These are phyloP conservation scores for Tetracladium marchalianum DNA, from an alignment of 495 filamentous ascomycete genomes.

Conservation along the genomic window DNA sequence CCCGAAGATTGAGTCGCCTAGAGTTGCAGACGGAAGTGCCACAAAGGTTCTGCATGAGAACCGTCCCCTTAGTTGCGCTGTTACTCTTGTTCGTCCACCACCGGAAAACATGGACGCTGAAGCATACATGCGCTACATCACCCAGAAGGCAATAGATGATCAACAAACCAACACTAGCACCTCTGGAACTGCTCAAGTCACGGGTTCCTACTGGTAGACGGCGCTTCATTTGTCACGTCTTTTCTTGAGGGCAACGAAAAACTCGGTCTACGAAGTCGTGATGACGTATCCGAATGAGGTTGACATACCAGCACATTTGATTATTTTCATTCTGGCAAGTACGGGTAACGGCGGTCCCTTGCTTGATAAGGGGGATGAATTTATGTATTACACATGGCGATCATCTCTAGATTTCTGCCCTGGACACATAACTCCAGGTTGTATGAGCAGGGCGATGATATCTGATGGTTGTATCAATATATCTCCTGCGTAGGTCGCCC, in stretches of 20 bases:
- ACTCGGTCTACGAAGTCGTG: too few relatives aligned
- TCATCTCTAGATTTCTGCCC: too few relatives aligned
- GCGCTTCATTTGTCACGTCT: not conserved
- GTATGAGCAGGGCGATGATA: too few relatives aligned
- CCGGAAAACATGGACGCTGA: constrained; percentile 7
- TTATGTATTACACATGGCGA: too few relatives aligned
- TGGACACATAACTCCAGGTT: too few relatives aligned
- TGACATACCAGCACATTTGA: too few relatives aligned
- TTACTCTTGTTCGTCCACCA: not conserved
- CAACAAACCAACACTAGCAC: constrained; percentile 9
- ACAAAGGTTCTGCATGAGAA: constrained; percentile 1
- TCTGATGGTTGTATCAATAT: too few relatives aligned
- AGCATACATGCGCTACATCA: constrained; percentile 11
- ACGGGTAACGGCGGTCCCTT: too few relatives aligned
- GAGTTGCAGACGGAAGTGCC: not conserved
- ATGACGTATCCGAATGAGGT: too few relatives aligned
- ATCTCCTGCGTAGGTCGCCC: too few relatives aligned
- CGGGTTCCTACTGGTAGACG: constrained; percentile 11
- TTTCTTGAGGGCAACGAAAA: not conserved
- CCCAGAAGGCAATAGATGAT: constrained; percentile 9
- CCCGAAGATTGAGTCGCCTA: constrained; percentile 4
- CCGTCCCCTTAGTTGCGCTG: not conserved
- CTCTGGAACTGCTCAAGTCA: constrained; percentile 5
- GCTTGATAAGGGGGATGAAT: too few relatives aligned
- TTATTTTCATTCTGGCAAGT: too few relatives aligned